Conservation (phyloP, 371 early-diverging fungal genomes). For the Umbelopsis sp. region DNA sequence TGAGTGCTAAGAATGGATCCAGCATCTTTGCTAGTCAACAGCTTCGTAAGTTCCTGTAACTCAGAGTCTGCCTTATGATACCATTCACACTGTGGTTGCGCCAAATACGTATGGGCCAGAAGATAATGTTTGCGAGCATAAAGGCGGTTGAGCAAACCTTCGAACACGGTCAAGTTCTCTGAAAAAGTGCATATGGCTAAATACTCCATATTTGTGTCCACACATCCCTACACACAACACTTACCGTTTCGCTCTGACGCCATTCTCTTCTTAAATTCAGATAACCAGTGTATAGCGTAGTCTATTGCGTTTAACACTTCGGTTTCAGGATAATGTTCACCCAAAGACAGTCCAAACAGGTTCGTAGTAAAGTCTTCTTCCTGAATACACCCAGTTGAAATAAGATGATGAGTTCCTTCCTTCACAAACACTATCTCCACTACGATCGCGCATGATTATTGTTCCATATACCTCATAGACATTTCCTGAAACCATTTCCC, state of each 20-base stretch:
- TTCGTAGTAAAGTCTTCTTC: constrained; percentile 78
- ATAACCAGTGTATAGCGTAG: constrained; percentile 28
- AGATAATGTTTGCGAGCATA: constrained; percentile 37
- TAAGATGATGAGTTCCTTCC: too few relatives aligned
- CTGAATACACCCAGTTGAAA: constrained; percentile 24
- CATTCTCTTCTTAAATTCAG: background rate
- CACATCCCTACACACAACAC: background rate
- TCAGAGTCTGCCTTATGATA: constrained; percentile 36
- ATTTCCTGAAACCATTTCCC: constrained; percentile 66
- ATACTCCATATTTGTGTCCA: background rate
- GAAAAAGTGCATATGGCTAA: too few relatives aligned
- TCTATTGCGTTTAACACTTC: constrained; percentile 55
- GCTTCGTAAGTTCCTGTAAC: constrained; percentile 22
- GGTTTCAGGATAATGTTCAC: constrained; percentile 52
- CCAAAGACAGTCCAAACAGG: constrained; percentile 62
- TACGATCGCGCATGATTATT: too few relatives aligned
- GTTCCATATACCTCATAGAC: constrained; percentile 53
- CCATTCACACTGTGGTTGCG: constrained; percentile 35
- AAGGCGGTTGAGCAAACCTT: constrained; percentile 34
- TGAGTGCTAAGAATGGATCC: constrained; percentile 23
- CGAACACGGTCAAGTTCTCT: constrained; percentile 8
- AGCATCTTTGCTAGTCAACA: constrained; percentile 15
- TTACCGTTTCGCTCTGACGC: background rate
- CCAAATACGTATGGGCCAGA: constrained; percentile 36
- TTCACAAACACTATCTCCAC: background rate